Evolutionary conservation across 306 rosid species (phyloP), one percentile per base, ranked within the genome.

Genomic region (Argentina anserina): DNA sequence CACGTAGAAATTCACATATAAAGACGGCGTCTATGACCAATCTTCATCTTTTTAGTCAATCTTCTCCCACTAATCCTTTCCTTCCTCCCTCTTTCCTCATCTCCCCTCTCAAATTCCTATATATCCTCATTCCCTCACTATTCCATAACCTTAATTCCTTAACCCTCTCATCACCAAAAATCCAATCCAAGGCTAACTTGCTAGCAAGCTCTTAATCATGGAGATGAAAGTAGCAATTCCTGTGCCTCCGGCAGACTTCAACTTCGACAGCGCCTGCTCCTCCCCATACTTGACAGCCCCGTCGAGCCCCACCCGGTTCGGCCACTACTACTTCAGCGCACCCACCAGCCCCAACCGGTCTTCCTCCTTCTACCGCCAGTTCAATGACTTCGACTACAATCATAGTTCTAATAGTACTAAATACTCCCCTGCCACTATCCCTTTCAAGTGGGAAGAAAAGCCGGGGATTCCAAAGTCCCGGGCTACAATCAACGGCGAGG

Each of bases 261-360:
- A 87, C 87, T 91, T 89, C 80, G 90, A 91, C 74, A 89, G 97
- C 78, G 77, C 78, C 60, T 83, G 82, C 55, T 94, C 99, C 53
- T 88, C 99, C 13, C 96, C 97, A 0, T 94, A 91, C 87, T 83
- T 90, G 36, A 91, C 97, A 0, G 99, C 99, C 12, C 97, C 99
- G 43, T 91, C 99, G 3, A 88, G 95, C 52, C 99, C 97, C 33
- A 92, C 86, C 65, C 82, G 90, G 23, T 83, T 94, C 52, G 82
- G 84, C 46, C 82, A 78, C 80, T 85, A 84, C 84, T 77, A 76
- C 96, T 80, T 72, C 86, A 88, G 93, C 71, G 97, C 99, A 3
- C 99, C 99, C 20, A 79, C 97, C 46, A 91, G 97, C 66, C 97
- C 99, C 46, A 68, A 83, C 9, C 88, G 89, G 0, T 39, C 77